These are phyloP conservation scores for Cornus kousa DNA, from an alignment of 148 eudicot species.

Conservation along the genomic window DNA sequence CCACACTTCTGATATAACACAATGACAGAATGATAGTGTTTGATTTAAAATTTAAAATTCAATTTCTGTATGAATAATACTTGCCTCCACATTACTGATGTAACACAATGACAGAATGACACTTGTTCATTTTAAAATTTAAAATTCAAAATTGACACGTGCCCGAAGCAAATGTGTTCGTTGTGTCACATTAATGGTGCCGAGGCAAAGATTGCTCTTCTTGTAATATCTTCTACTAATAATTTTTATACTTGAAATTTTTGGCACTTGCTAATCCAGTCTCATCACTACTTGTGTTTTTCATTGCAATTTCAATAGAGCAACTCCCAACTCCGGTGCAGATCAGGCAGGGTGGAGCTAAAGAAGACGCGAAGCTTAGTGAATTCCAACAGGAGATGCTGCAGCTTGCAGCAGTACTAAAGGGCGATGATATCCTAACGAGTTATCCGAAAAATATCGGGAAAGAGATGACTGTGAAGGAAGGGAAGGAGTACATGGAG, in stretches of 20 bases:
- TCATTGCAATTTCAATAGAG: constrained; percentile 24
- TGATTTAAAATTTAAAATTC: no score
- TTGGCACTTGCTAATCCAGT: no score
- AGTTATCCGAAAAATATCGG: constrained; percentile 46
- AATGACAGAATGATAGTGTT: no score
- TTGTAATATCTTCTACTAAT: background rate
- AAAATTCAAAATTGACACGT: no score
- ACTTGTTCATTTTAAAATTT: no score
- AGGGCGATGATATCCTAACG: constrained; percentile 62
- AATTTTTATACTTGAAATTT: background rate
- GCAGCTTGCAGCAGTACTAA: constrained; percentile 74
- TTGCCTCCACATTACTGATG: no score
- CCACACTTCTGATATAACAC: no score
- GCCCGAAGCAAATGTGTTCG: no score
- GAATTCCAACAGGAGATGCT: constrained; percentile 87
- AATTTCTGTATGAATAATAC: no score
- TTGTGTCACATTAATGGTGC: no score
- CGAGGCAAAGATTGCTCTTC: no score
- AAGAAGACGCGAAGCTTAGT: constrained; percentile 61
- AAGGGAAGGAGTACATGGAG: constrained; percentile 75
- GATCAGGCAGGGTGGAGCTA: constrained; percentile 64
- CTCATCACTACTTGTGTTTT: background rate
- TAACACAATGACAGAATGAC: no score
- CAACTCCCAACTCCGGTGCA: constrained; percentile 67
- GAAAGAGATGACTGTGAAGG: constrained; percentile 55